Percentiles rank a stretch among this genome's conserved stretches.
phyloP scores from a whole-genome alignment of 2,329 filamentous ascomycete genomes.

The Sphaerostilbella broomeana region DNA sequence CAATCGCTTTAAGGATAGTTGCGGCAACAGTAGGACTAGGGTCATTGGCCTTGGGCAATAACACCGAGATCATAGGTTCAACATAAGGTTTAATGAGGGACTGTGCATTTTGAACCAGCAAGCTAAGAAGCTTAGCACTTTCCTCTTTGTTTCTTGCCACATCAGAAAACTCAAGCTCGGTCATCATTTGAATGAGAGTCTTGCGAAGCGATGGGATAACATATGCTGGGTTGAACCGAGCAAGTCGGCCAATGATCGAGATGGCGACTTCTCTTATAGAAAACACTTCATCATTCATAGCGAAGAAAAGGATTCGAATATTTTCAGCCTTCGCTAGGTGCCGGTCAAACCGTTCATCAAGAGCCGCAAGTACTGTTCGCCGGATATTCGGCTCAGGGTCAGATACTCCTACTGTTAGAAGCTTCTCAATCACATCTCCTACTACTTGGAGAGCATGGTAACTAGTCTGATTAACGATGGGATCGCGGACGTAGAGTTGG shows the following conservation, averaged over 20 bases:
- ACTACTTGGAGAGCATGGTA: slow-evolving; percentile 96
- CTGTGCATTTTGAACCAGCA: slow-evolving; percentile 88
- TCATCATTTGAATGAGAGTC: slow-evolving; percentile 90
- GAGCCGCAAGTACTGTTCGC: slow-evolving; percentile 76
- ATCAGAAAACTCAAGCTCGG: slow-evolving; percentile 93
- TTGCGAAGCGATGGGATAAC: slow-evolving; percentile 94
- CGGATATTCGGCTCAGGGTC: slow-evolving; percentile 87
- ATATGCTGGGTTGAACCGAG: slow-evolving; percentile 88
- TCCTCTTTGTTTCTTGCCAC: slow-evolving; percentile 93
- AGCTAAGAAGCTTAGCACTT: slow-evolving; percentile 84
- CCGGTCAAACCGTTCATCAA: slow-evolving; percentile 90
- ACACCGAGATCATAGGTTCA: slow-evolving; percentile 87
- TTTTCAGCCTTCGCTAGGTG: slow-evolving; percentile 98
- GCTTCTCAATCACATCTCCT: slow-evolving; percentile 93
- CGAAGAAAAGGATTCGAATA: slow-evolving; percentile 89
- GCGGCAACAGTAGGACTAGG: slow-evolving; percentile 81
- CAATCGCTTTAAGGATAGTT: slow-evolving; percentile 90
- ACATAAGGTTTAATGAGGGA: slow-evolving; percentile 94
- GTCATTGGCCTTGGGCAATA: slow-evolving; percentile 89
- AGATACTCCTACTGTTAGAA: slow-evolving; percentile 89
- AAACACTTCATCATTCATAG: slow-evolving; percentile 91
- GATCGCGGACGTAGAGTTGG: slow-evolving; percentile 92
- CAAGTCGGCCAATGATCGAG: slow-evolving; percentile 89
- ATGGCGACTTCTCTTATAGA: slow-evolving; percentile 90
- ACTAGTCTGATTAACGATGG: slow-evolving; percentile 96